Evolutionary conservation across 2,329 filamentous ascomycete species (phyloP).

Genomic region (Cladosporium colombiae): DNA sequence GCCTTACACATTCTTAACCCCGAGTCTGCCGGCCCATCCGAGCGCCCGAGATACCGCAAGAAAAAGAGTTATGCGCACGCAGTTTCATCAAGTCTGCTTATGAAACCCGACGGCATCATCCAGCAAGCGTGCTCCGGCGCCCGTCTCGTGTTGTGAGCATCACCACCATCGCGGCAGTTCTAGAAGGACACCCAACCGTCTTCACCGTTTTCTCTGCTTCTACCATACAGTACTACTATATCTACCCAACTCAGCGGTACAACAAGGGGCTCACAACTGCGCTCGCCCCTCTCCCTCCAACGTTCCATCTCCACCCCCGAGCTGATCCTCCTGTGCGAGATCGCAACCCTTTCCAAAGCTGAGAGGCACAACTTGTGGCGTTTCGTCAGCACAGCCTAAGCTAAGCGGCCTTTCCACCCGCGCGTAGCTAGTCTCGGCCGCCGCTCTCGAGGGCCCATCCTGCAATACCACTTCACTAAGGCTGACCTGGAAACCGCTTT

Average conservation of each 20-base stretch:
- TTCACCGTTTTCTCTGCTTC: neutral
- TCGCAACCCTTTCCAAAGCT: slow-evolving; percentile 3
- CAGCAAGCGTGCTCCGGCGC: neutral
- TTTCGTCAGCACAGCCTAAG: slow-evolving; percentile 10
- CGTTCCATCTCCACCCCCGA: slow-evolving; percentile 9
- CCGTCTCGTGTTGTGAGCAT: neutral
- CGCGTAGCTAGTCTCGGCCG: slow-evolving; percentile 4
- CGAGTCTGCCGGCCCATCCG: slow-evolving; percentile 1
- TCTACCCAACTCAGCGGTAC: neutral
- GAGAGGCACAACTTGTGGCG: slow-evolving; percentile 1
- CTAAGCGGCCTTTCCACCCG: neutral
- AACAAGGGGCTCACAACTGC: neutral
- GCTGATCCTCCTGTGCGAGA: neutral
- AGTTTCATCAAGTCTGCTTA: neutral
- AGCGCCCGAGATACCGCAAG: neutral
- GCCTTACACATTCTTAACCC: neutral
- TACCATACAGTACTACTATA: neutral
- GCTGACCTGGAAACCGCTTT: neutral
- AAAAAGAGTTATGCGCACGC: neutral
- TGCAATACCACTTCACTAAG: slow-evolving; percentile 10
- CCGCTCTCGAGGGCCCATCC: neutral
- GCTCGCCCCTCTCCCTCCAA: neutral
- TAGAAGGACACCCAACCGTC: neutral
- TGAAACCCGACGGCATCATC: neutral
- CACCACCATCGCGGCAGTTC: neutral